phyloP scores from a whole-genome alignment of 805 yeast genomes.

The Debaryomyces castellii region DNA sequence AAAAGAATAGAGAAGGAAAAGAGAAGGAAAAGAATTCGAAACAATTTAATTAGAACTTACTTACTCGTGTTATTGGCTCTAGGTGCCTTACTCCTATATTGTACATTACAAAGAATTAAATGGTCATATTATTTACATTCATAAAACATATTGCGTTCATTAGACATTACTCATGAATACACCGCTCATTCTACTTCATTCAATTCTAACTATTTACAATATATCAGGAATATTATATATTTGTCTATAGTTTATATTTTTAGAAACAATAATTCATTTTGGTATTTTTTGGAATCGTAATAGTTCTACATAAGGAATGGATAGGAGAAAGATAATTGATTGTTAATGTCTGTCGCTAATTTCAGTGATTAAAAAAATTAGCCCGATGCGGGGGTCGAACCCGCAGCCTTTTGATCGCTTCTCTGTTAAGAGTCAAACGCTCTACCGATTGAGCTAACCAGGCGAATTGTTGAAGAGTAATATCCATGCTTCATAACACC shows the following conservation, averaged over 20 bases:
- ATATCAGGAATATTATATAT: too few species aligned
- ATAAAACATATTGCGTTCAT: background rate
- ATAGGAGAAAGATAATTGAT: conserved; percentile 1
- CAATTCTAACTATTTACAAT: too few species aligned
- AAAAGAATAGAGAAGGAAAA: background rate
- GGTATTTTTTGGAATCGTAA: too few species aligned
- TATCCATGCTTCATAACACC: too few species aligned
- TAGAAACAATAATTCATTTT: too few species aligned
- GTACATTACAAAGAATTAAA: conserved; percentile 18
- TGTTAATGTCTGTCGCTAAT: too few species aligned
- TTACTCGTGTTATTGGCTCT: conserved; percentile 12
- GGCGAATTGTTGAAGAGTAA: conserved; percentile 3
- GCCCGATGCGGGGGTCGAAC: too few species aligned
- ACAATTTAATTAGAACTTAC: conserved; percentile 10
- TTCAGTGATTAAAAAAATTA: too few species aligned
- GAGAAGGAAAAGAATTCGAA: conserved; percentile 8
- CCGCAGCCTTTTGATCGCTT: too few species aligned
- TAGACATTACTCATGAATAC: background rate
- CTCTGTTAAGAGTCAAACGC: too few species aligned
- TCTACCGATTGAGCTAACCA: conserved; percentile 14
- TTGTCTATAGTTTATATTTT: too few species aligned
- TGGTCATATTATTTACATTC: conserved; percentile 9
- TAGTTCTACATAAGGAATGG: too few species aligned
- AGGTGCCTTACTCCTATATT: conserved; percentile 14
- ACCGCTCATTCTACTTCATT: background rate